Evolutionary conservation across 2,329 filamentous ascomycete genomes (phyloP).

Genomic region (Neofusicoccum laricinum): DNA sequence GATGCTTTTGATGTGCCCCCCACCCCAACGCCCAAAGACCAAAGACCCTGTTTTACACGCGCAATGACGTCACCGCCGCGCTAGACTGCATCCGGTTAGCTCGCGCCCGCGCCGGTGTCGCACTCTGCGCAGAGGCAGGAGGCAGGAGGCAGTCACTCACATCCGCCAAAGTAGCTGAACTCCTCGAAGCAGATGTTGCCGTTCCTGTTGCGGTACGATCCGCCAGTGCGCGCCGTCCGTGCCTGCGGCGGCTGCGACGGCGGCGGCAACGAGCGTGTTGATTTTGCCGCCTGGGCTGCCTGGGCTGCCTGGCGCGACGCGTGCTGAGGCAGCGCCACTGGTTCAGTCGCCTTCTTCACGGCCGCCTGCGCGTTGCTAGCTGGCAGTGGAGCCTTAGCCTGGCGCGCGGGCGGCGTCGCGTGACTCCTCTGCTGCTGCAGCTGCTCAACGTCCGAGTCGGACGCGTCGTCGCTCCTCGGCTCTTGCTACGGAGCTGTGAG

Average conservation of each 20-base stretch:
- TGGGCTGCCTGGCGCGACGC: no score
- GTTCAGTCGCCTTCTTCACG: no score
- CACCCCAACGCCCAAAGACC: no score
- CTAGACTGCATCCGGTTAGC: constrained; percentile 3
- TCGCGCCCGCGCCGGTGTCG: neutral
- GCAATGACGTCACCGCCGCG: neutral
- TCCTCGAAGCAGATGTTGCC: constrained; percentile 16
- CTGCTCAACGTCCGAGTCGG: neutral
- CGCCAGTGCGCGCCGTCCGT: neutral
- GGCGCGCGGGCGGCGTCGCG: no score
- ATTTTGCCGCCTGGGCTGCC: no score
- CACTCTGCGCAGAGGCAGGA: neutral
- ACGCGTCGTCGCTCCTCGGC: neutral
- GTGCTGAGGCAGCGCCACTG: no score
- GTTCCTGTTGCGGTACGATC: constrained; percentile 12
- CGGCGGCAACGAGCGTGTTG: neutral
- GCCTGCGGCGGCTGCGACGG: neutral
- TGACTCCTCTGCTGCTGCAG: neutral
- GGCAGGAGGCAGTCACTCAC: neutral
- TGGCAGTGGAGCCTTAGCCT: no score
- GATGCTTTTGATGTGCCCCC: neutral
- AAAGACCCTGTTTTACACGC: neutral
- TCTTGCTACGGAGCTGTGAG: constrained; percentile 13
- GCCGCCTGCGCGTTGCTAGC: no score
- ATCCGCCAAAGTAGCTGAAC: constrained; percentile 10